Conservation (phyloP, 2,329 filamentous ascomycete species). For the Microcyclosporella mali region DNA sequence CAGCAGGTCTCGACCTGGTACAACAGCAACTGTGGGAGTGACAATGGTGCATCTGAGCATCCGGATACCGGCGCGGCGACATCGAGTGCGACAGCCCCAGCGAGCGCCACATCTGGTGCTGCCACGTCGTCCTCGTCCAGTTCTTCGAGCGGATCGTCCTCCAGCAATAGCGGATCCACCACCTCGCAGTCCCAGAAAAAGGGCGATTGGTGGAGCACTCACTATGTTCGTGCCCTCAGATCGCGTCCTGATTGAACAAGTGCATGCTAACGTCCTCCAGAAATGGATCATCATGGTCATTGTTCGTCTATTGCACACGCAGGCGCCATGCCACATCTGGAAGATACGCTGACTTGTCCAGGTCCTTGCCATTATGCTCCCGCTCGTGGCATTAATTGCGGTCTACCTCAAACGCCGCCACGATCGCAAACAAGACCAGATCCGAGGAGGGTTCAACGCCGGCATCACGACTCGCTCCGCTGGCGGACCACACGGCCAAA, state of each 20-base stretch:
- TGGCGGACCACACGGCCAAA: not conserved
- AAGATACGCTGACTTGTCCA: too few species aligned
- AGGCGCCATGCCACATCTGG: too few species aligned
- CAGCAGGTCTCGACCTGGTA: conserved; percentile 64
- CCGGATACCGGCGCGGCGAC: conserved; percentile 13
- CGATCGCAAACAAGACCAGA: conserved; percentile 58
- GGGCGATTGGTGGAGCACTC: conserved; percentile 23
- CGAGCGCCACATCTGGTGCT: conserved; percentile 3
- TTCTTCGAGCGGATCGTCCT: not conserved
- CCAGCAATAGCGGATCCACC: conserved; percentile 14
- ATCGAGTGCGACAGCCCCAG: conserved; percentile 7
- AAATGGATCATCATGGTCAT: conserved; percentile 79
- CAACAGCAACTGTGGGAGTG: conserved; percentile 54
- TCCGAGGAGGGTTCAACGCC: conserved; percentile 30
- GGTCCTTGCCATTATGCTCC: conserved; percentile 59
- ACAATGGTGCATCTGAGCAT: conserved; percentile 35
- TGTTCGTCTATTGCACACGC: conserved; percentile 39
- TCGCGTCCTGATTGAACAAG: too few species aligned
- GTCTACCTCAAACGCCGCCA: conserved; percentile 69
- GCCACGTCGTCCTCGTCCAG: not conserved
- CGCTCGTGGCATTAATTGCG: conserved; percentile 59
- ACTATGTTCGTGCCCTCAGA: conserved; percentile 17
- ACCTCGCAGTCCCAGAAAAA: conserved; percentile 15
- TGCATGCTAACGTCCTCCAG: conserved; percentile 19
- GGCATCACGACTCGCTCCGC: conserved; percentile 31